Percentiles rank a stretch among this genome's conserved stretches.
These are phyloP conservation scores for Diaporthe velutina DNA, from an alignment of 2,329 filamentous ascomycete genomes.

Conservation along the genomic window DNA sequence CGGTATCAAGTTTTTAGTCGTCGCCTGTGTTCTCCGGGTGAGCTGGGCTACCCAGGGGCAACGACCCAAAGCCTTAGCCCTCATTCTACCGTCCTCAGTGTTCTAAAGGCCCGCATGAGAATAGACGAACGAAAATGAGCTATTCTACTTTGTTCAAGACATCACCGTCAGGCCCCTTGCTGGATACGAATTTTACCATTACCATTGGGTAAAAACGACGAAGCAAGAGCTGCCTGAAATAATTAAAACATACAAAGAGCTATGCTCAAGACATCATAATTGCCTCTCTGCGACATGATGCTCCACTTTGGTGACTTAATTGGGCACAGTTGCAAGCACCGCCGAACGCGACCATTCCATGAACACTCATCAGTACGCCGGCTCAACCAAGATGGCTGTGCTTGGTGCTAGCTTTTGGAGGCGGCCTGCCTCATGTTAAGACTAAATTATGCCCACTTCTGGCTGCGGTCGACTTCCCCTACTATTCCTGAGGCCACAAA, in stretches of 20 bases:
- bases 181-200: slow-evolving; percentile 2
- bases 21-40: not conserved
- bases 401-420: not conserved
- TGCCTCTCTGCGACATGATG: not conserved
- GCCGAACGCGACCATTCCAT: not conserved
- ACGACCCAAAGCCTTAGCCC: not conserved
- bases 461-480: not conserved
- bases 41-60: not conserved
- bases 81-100: not conserved
- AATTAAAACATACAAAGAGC: not conserved
- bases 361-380: not conserved
- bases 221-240: not conserved
- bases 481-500: not conserved
- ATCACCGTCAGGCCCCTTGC: too few relatives aligned
- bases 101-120: too few relatives aligned
- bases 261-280: not conserved
- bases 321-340: not conserved
- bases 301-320: not conserved
- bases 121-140: not conserved
- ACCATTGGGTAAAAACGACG: not conserved
- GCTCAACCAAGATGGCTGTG: not conserved
- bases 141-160: not conserved
- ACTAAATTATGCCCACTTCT: not conserved
- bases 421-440: not conserved
- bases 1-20: not conserved